phyloP scores from a whole-genome alignment of 2,329 filamentous ascomycete species.

The Fusarium coicis region DNA sequence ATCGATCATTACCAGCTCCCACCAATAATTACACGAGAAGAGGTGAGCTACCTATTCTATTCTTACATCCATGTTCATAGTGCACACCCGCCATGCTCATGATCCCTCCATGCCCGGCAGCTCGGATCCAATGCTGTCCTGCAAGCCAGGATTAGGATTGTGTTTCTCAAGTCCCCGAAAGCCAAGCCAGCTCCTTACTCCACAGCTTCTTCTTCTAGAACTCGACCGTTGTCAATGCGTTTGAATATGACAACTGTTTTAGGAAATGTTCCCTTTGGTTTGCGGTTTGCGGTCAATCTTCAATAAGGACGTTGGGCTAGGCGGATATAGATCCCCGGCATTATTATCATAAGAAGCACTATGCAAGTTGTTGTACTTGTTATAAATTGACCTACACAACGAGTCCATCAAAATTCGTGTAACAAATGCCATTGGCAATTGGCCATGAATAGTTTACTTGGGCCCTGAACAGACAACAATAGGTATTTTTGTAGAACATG shows the following conservation, averaged over 20 bases:
- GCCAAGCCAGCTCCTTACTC: conserved; percentile 31
- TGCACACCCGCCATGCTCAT: conserved; percentile 24
- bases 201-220: conserved; percentile 38
- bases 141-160: conserved; percentile 24
- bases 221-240: conserved; percentile 26
- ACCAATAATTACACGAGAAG: conserved; percentile 37
- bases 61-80: conserved; percentile 19
- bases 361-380: not conserved
- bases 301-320: not conserved
- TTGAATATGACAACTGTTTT: not conserved
- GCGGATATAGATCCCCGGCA: not conserved
- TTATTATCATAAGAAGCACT: not conserved
- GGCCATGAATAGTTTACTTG: not conserved
- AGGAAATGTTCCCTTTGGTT: conserved; percentile 10
- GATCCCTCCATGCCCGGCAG: conserved; percentile 31
- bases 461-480: not conserved
- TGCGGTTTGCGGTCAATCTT: not conserved
- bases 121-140: conserved; percentile 35
- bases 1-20: conserved; percentile 26
- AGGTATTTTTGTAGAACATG: not conserved
- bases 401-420: not conserved
- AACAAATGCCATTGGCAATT: not conserved
- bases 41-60: conserved; percentile 22
- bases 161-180: conserved; percentile 32
- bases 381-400: too few species aligned